Evolutionary conservation across 192 early-diverging fungal species (phyloP).

Genomic region (Endogone sp.): DNA sequence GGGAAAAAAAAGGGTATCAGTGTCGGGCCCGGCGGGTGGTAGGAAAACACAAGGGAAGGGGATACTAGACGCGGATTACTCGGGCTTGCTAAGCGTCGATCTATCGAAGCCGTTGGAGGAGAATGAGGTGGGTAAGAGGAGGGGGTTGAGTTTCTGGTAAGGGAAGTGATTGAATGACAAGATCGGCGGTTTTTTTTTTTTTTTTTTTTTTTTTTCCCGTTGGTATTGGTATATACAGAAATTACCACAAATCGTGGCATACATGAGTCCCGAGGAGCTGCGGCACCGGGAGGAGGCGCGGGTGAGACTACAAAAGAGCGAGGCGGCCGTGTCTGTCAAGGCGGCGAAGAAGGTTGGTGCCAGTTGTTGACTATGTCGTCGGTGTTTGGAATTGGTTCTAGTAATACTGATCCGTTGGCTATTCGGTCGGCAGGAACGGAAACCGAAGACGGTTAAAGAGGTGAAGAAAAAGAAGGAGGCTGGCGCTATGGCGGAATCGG

Average conservation of each 20-base stretch:
- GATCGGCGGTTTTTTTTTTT: too few species aligned
- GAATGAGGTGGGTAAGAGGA: constrained; percentile 24
- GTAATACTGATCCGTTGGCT: not conserved
- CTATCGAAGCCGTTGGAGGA: constrained; percentile 48
- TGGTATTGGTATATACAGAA: too few species aligned
- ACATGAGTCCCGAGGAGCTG: constrained; percentile 50
- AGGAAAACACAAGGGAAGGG: constrained; percentile 13
- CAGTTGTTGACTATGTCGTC: not conserved
- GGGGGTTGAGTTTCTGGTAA: not conserved
- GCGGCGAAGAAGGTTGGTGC: not conserved
- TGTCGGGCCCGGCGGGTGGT: not conserved
- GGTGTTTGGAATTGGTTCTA: not conserved
- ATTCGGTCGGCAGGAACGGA: not conserved
- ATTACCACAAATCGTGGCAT: constrained; percentile 46
- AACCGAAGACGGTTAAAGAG: constrained; percentile 9
- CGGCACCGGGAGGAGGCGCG: constrained; percentile 45
- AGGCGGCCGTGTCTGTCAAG: not conserved
- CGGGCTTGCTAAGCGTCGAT: constrained; percentile 43
- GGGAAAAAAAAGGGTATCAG: not conserved
- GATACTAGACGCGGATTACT: constrained; percentile 10
- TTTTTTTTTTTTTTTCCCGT: too few species aligned
- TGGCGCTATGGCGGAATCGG: not conserved
- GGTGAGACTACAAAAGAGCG: constrained; percentile 15
- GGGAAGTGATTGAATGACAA: too few species aligned
- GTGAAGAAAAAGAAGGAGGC: constrained; percentile 8